Base-by-base conservation (phyloP, 1,284 basidiomycete species). In the Bondarzewia mesenterica region DNA sequence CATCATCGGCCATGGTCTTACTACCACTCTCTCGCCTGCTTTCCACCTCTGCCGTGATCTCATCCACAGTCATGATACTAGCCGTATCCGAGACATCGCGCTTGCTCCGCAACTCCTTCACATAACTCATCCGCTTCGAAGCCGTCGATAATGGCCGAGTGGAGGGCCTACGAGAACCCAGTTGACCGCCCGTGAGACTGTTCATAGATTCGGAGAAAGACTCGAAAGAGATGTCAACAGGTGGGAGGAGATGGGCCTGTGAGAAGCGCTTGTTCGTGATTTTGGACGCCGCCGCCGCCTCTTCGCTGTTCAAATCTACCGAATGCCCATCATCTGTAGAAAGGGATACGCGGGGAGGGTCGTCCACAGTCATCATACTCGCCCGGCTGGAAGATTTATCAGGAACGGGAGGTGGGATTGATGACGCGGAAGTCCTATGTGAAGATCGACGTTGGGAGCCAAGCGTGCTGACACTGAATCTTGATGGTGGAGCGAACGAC, bases 11-110 rank as follows among this genome's bases (percentile, higher is more conserved):
- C 7, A 68, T 67, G 58, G 70, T 71, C 18, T 32, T 45, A 57
- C 76, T 78, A 54, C 23, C 42, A 2, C 39, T 20, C 20, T 75
- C 71, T 59, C 82, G 71, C 15, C 93, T 74, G 59, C 85, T 91
- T 69, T 98, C 95, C 1, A 99, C 90, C 59, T 95, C 90, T 5
- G 92, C 93, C 0, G 95, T 98, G 58, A 99, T 96, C 67, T 99
- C 93, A 60, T 99, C 95, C 14, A 99, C 89, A 0, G 95, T 99
- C 61, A 99, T 76, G 57, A 99, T 68, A 60, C 90, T 94, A 4
- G 90, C 91, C 1, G 88, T 88, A 60, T 98, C 94, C 2, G 88
- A 89, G 42, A 78, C 74, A 60, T 95, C 92, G 14, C 85, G 80
- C 63, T 82, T 87, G 60, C 80, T 85, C 47, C 87, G 73, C 42